These are phyloP conservation scores for Tulasnella sp. DNA, from an alignment of 768 basidiomycete species.

Conservation along the genomic window DNA sequence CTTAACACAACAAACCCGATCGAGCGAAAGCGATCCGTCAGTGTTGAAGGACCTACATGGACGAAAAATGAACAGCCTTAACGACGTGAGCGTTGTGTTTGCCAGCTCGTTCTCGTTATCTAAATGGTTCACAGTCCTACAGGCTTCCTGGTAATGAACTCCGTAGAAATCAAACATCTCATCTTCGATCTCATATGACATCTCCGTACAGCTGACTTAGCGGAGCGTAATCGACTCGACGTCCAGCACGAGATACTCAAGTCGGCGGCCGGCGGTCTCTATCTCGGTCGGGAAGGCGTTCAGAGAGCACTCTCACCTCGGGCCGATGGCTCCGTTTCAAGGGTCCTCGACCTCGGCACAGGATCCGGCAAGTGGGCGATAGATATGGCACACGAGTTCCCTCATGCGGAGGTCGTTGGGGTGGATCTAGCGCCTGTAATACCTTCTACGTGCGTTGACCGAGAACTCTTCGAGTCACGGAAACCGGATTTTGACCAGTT, in stretches of 20 bases:
- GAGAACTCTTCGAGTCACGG: background rate
- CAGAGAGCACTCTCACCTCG: slow-evolving; percentile 13
- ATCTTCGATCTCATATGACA: background rate
- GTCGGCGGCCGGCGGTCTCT: slow-evolving; percentile 25
- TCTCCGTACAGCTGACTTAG: slow-evolving; percentile 8
- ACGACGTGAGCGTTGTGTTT: background rate
- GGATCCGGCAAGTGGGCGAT: slow-evolving; percentile 23
- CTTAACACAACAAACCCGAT: background rate
- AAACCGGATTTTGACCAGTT: background rate
- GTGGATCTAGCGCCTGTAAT: slow-evolving; percentile 5
- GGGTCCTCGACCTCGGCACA: slow-evolving; percentile 22
- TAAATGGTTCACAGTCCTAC: background rate
- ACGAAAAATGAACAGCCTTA: slow-evolving; percentile 18
- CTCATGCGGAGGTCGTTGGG: slow-evolving; percentile 14
- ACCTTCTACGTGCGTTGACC: background rate
- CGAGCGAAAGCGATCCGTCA: background rate
- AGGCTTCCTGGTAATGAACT: background rate
- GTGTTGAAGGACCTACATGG: slow-evolving; percentile 20
- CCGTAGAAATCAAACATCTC: background rate
- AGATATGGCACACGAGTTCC: slow-evolving; percentile 20
- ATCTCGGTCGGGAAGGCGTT: background rate
- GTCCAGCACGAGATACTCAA: slow-evolving; percentile 19
- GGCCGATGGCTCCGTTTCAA: background rate
- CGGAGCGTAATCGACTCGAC: slow-evolving; percentile 18
- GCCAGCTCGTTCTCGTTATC: background rate